Evolutionary conservation across 805 yeast genomes (phyloP).

Genomic region (Sugiyamaella americana): DNA sequence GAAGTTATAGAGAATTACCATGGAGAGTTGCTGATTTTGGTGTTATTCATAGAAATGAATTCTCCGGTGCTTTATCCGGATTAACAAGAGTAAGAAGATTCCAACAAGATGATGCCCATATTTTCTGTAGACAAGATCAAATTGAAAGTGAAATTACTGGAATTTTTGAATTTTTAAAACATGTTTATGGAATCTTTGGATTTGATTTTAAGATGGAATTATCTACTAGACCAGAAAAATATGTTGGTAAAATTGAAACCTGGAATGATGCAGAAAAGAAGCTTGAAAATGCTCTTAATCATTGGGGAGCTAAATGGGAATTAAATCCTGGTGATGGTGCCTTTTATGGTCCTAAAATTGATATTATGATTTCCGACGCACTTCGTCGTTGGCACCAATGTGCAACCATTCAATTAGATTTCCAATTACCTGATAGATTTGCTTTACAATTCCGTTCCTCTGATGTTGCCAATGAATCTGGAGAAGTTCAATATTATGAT

Average conservation of each 20-base stretch:
- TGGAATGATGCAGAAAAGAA: conserved; percentile 90
- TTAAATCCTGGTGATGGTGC: conserved; percentile 97
- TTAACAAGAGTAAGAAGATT: conserved; percentile 96
- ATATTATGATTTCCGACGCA: conserved; percentile 91
- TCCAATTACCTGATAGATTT: conserved; percentile 94
- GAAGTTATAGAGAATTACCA: conserved; percentile 95
- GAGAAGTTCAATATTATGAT: conserved; percentile 41
- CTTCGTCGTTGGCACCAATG: conserved; percentile 97
- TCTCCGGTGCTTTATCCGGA: conserved; percentile 89
- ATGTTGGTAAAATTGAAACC: conserved; percentile 86
- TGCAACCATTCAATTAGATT: conserved; percentile 97
- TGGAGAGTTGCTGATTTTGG: conserved; percentile 99
- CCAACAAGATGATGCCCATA: conserved; percentile 99
- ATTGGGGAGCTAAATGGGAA: conserved; percentile 89
- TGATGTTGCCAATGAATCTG: conserved; percentile 28
- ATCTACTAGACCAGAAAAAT: conserved; percentile 95
- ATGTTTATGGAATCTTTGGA: conserved; percentile 85
- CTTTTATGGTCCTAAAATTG: conserved; percentile 95
- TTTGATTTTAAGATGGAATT: conserved; percentile 95
- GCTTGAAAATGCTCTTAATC: conserved; percentile 73
- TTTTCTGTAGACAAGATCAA: conserved; percentile 90
- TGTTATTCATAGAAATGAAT: conserved; percentile 94
- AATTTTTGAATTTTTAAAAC: conserved; percentile 78
- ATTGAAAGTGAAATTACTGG: conserved; percentile 78
- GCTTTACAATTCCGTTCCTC: conserved; percentile 72